Base-by-base conservation (phyloP, 2,329 filamentous ascomycete genomes). In the Microascus cirrosus region DNA sequence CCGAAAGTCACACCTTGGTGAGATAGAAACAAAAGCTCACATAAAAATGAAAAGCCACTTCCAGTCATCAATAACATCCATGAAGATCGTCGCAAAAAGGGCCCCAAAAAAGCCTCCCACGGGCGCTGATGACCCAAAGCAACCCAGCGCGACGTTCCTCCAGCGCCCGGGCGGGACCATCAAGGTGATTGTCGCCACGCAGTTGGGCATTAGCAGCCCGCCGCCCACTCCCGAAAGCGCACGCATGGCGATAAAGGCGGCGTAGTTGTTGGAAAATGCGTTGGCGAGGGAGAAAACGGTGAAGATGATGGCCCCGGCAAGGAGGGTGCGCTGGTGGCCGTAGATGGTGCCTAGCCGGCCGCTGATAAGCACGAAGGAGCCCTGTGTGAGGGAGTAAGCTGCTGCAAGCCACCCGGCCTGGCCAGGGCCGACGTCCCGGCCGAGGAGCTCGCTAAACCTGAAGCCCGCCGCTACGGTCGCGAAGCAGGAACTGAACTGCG, bases 131-230 rank as follows among this genome's bases (percentile, higher is more conserved):
- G 73, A 73, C 0, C 74, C 74, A 57, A 80, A 78, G 2, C 78
- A 66, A 2, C 72, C 71, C 61, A 89, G 85, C 0, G 81, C 75
- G 70, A 87, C 79, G 54, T 81, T 77, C 66, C 86, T 86, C 59
- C 77, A 73, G 56, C 69, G 71, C 0, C 84, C 83, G 0, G 79
- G 79, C 0, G 74, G 69, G 61, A 85, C 87, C 0, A 77, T 75
- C 0, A 73, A 71, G 2, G 83, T 84, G 0, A 89, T 67, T 13
- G 89, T 73, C 2, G 83, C 84, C 22, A 88, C 68, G 0, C 75
- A 82, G 61, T 87, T 89, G 0, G 86, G 85, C 34, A 88, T 71
- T 11, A 78, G 70, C 34, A 89, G 73, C 0, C 84, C 83, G 0
- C 83, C 81, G 0, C 85, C 86, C 18, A 85, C 76, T 0, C 82